Base-by-base conservation (phyloP, 768 basidiomycete genomes). In the Amanita phalloides region DNA sequence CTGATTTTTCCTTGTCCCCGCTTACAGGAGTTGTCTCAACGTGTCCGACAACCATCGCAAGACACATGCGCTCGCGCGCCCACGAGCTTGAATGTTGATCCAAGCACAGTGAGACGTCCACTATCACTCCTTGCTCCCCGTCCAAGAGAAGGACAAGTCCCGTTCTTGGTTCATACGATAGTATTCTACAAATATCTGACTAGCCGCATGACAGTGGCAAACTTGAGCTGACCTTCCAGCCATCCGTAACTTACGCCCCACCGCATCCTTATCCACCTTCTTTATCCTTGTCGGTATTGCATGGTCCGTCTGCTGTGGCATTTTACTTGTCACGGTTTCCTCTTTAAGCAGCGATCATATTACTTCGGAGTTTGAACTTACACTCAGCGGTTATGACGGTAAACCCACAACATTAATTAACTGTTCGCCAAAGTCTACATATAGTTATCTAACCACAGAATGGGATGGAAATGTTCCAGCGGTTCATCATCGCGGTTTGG, bases 71-170 rank as follows among this genome's bases (percentile, higher is more conserved):
- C 57, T 86, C 80, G 38, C 70, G 65, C 23, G 74, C 68, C 84
- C 84, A 86, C 30, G 55, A 50, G 10, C 56, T 48, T 25, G 68
- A 64, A 55, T 60, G 58, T 1, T 64, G 56, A 58, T 73, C 71
- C 35, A 84, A 54, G 53, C 78, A 79, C 10, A 81, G 68, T 42
- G 72, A 68, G 7, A 71, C 72, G 59, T 86, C 82, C 6, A 85
- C 76, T 8, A 82, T 65, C 45, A 86, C 58, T 32, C 70, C 78
- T n/a, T 64, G 62, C 10, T 71, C 69, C 44, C 68, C 70, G 56
- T 78, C 78, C n/a, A 74, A 57, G 30, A 86, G 62, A 20, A 79
- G 53, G 11, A 76, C 64, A 11, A 76, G 62, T 3, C 72, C 73
- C 36, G 71, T 72, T 7, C 62, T 57, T 11, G 68, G 65, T 54